These are phyloP conservation scores for Coniochaeta sp. DNA, from an alignment of 2,329 filamentous ascomycete genomes.

Conservation along the genomic window DNA sequence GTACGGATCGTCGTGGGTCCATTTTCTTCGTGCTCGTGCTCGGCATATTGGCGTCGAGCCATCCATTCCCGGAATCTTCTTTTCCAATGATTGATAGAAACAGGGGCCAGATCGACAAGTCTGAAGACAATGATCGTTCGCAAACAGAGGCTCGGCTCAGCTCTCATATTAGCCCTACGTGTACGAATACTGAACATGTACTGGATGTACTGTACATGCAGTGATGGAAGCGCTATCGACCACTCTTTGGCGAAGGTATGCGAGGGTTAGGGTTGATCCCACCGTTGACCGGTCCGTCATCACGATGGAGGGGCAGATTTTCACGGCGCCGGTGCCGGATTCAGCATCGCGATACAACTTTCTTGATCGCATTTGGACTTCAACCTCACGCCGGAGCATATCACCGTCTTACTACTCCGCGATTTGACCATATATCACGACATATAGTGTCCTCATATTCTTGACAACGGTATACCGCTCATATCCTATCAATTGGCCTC, in stretches of 20 bases:
- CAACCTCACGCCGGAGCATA: neutral
- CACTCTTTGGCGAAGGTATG: neutral
- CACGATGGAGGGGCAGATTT: conserved; percentile 1
- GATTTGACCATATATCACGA: neutral
- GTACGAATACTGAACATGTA: too few species aligned
- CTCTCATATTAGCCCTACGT: too few species aligned
- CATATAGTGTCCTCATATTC: neutral
- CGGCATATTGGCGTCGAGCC: neutral
- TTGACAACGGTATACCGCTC: neutral
- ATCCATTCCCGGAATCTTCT: neutral
- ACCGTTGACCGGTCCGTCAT: neutral
- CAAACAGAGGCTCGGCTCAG: too few species aligned
- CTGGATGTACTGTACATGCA: too few species aligned
- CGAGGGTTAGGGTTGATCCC: neutral
- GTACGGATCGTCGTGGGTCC: neutral
- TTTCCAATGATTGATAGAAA: too few species aligned
- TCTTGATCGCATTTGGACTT: neutral
- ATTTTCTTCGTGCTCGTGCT: neutral
- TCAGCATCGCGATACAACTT: neutral
- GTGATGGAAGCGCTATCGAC: too few species aligned
- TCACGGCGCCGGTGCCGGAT: neutral
- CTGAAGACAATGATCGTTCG: too few species aligned
- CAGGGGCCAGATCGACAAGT: too few species aligned
- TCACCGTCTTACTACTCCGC: neutral
- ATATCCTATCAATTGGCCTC: neutral